Evolutionary conservation across 257 asterid genomes (phyloP).

Genomic region (Salvia splendens): DNA sequence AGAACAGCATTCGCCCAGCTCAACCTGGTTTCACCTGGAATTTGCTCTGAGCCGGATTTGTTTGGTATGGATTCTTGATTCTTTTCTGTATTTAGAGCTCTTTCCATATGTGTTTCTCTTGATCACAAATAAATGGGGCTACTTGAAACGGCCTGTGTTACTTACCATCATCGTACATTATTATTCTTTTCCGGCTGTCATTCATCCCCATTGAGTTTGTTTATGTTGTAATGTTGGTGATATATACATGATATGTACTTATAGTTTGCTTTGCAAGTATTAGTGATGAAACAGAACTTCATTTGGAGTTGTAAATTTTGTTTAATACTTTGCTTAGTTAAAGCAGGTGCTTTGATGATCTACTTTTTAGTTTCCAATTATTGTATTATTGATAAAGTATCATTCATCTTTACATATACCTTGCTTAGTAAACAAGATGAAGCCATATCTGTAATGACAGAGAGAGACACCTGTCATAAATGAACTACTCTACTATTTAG

Average conservation of each 20-base stretch:
- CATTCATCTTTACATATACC: slow-evolving; percentile 42
- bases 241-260: slow-evolving; percentile 6
- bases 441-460: slow-evolving; percentile 24
- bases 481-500: no score
- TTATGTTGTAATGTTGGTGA: slow-evolving; percentile 29
- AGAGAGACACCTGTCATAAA: neutral
- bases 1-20: slow-evolving; percentile 32
- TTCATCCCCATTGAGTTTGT: slow-evolving; percentile 21
- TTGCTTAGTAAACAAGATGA: slow-evolving; percentile 48
- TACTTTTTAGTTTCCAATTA: neutral
- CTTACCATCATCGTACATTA: neutral
- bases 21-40: slow-evolving; percentile 73
- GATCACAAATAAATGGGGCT: slow-evolving; percentile 48
- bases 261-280: slow-evolving; percentile 8
- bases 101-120: slow-evolving; percentile 35
- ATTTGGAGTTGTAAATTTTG: slow-evolving; percentile 6
- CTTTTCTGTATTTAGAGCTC: slow-evolving; percentile 69
- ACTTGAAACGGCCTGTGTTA: neutral
- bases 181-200: slow-evolving; percentile 18
- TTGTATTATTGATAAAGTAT: slow-evolving; percentile 29
- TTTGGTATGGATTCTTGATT: slow-evolving; percentile 48
- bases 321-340: slow-evolving; percentile 16
- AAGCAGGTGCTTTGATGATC: slow-evolving; percentile 16
- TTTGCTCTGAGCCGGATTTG: slow-evolving; percentile 52
- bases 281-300: neutral